Evolutionary conservation across 345 rosid genomes (phyloP).

Genomic region (Hevea brasiliensis): DNA sequence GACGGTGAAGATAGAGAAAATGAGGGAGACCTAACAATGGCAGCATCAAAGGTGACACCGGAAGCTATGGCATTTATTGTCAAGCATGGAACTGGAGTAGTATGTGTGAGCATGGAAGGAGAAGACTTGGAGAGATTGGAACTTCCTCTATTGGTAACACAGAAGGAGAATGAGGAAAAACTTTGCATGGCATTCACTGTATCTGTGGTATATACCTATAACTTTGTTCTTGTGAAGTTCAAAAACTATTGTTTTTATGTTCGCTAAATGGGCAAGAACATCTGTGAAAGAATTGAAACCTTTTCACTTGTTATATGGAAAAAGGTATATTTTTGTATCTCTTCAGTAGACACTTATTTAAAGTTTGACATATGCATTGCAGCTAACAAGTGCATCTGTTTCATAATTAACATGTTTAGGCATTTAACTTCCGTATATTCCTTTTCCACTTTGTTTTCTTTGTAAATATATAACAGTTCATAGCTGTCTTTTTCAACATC

Average conservation of each 20-base stretch:
- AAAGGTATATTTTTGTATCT: background rate
- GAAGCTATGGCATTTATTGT: conserved; percentile 96
- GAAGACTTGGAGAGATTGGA: conserved; percentile 77
- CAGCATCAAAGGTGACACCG: conserved; percentile 79
- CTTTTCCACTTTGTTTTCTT: background rate
- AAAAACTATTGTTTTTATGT: background rate
- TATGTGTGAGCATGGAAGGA: conserved; percentile 84
- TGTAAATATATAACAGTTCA: background rate
- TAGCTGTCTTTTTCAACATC: background rate
- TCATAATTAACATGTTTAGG: background rate
- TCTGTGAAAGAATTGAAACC: background rate
- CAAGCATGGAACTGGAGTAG: conserved; percentile 90
- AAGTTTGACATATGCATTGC: background rate
- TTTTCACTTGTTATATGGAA: background rate
- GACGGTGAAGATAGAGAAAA: conserved; percentile 97
- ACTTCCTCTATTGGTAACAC: conserved; percentile 79
- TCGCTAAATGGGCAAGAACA: background rate
- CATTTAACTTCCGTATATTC: background rate
- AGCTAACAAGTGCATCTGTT: background rate
- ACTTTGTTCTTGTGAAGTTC: background rate
- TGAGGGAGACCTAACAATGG: conserved; percentile 90
- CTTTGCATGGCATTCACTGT: conserved; percentile 83
- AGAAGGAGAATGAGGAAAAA: conserved; percentile 76
- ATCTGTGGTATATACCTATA: conserved; percentile 58
- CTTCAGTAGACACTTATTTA: background rate